Conservation (phyloP, 2,329 filamentous ascomycete genomes). For the Ophiostoma tasmaniense region DNA sequence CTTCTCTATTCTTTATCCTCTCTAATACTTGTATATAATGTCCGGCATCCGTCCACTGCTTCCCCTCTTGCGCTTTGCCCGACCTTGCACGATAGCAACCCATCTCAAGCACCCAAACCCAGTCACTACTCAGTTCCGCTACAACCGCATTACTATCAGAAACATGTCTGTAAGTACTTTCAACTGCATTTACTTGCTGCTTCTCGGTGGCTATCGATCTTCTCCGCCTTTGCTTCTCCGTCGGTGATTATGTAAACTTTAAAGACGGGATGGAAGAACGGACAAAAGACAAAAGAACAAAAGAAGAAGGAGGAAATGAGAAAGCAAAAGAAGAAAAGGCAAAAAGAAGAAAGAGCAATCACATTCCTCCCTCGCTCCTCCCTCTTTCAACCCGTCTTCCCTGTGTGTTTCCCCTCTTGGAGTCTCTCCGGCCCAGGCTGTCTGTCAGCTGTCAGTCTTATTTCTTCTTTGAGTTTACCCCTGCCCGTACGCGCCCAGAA, state of each 20-base stretch:
- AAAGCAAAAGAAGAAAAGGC: neutral
- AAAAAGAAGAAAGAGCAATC: neutral
- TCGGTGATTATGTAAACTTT: neutral
- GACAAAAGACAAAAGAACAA: too few species aligned
- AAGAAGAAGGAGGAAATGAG: neutral
- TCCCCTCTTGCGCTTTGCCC: constrained; percentile 2
- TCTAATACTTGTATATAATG: constrained; percentile 5
- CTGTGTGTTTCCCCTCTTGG: neutral
- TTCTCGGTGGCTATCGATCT: neutral
- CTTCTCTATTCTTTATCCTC: neutral
- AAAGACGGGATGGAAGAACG: neutral
- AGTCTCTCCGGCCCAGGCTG: neutral
- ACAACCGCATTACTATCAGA: too few species aligned
- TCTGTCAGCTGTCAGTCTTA: neutral
- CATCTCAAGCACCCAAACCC: neutral
- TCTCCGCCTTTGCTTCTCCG: neutral
- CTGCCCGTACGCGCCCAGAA: neutral
- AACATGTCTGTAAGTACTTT: constrained; percentile 4
- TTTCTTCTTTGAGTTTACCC: neutral
- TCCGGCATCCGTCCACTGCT: constrained; percentile 4
- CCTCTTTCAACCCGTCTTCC: neutral
- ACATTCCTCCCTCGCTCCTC: neutral
- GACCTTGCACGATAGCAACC: neutral
- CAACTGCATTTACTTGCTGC: neutral
- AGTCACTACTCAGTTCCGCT: neutral